phyloP scores from a whole-genome alignment of 495 filamentous ascomycete species.

The Penicillium atrosanguineum region DNA sequence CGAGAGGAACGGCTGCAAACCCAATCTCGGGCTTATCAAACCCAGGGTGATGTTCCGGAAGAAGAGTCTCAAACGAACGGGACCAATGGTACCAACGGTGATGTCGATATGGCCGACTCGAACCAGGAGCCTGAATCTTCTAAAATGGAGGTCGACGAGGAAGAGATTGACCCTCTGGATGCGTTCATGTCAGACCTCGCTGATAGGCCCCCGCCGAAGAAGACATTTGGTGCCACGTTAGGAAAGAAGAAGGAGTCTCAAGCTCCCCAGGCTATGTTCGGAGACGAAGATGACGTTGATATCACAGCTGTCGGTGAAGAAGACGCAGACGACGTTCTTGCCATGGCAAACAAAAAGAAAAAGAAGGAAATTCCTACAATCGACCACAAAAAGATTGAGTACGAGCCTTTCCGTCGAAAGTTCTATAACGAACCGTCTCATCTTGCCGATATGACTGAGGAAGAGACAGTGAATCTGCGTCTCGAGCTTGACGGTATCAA shows the following conservation, averaged over 20 bases:
- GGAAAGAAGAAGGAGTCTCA: conserved; percentile 45
- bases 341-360: conserved; percentile 87
- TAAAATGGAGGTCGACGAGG: conserved; percentile 45
- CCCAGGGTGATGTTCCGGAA: conserved; percentile 15
- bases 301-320: conserved; percentile 67
- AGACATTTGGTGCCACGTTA: conserved; percentile 39
- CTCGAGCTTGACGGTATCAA: conserved; percentile 94
- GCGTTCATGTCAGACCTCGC: conserved; percentile 88
- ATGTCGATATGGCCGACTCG: conserved; percentile 45
- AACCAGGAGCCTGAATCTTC: conserved; percentile 32
- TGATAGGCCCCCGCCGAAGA: conserved; percentile 47
- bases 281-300: conserved; percentile 76
- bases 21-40: conserved; percentile 21
- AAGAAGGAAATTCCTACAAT: conserved; percentile 91
- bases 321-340: conserved; percentile 79
- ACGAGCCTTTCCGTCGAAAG: conserved; percentile 84
- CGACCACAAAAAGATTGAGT: conserved; percentile 79
- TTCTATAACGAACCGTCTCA: conserved; percentile 93
- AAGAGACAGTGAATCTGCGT: conserved; percentile 76
- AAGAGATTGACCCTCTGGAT: conserved; percentile 89
- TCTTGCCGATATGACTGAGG: conserved; percentile 78
- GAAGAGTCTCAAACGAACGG: conserved; percentile 8
- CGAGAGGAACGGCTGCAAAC: conserved; percentile 67
- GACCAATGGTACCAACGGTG: conserved; percentile 17
- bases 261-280: conserved; percentile 81